These are phyloP conservation scores for Dictyostelium citrinum DNA, from an alignment of 78 protist genomes.

Conservation along the genomic window DNA sequence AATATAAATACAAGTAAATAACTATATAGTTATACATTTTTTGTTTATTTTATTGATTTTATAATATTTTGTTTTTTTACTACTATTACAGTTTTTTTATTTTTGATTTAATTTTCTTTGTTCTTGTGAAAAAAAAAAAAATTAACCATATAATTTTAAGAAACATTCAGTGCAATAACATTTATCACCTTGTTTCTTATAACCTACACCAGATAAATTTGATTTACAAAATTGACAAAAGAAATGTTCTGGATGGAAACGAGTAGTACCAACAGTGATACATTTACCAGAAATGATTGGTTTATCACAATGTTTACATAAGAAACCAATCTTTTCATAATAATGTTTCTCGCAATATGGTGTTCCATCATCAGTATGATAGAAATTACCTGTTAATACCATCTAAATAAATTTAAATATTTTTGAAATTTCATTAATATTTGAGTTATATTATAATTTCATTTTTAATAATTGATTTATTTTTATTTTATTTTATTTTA, in stretches of 20 bases:
- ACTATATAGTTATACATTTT: too few species aligned
- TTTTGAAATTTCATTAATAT: too few species aligned
- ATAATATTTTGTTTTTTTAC: neutral
- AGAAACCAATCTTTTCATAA: slow-evolving; percentile 57
- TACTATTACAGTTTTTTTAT: neutral
- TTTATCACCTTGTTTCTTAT: slow-evolving; percentile 55
- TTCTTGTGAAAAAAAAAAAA: too few species aligned
- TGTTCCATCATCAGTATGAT: slow-evolving; percentile 45
- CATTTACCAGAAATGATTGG: slow-evolving; percentile 74
- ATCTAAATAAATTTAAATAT: neutral
- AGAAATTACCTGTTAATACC: slow-evolving; percentile 31
- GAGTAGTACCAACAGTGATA: slow-evolving; percentile 22
- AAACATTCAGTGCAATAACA: slow-evolving; percentile 38
- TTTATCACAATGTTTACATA: slow-evolving; percentile 74
- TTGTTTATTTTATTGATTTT: neutral
- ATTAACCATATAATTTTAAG: slow-evolving; percentile 30
- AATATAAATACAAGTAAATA: neutral
- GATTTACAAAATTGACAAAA: slow-evolving; percentile 56
- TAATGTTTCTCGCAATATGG: slow-evolving; percentile 70
- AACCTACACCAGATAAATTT: slow-evolving; percentile 50
- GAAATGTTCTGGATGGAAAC: slow-evolving; percentile 75
- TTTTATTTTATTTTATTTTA: neutral
- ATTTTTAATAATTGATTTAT: neutral
- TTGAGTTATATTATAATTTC: neutral
- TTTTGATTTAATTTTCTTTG: neutral